Base-by-base conservation (phyloP, 768 basidiomycete species). In the Suillus luteus region DNA sequence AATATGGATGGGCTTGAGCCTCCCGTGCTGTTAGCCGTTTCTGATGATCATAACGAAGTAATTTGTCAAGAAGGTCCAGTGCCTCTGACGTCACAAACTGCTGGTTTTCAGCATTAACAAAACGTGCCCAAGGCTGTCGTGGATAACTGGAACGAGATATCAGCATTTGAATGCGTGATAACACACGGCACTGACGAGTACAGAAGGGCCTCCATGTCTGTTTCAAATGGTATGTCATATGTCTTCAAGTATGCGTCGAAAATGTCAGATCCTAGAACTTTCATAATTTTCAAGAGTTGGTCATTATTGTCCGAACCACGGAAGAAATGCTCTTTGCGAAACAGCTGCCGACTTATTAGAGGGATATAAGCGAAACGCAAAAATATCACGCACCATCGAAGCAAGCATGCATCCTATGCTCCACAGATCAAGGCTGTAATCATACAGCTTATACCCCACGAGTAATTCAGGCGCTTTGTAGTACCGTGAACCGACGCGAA, bases 381-480 rank as follows among this genome's bases (percentile, higher is more conserved):
- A 1, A 57, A 24, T 43, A 7, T n/a, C 33, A 71, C 84, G 65
- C 61, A 89, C 88, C 87, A 90, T 90, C 38, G 85, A 83, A 4
- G 88, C 89, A 64, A 88, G 84, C 85, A 89, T 90, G 74, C 89
- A 90, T 19, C 89, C 89, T 62, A 88, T 76, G 73, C 85, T 86
- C 89, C 89, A 91, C 76, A 91, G 82, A 67, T 90, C 88, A 44
- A 90, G 78, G 67, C 83, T 85, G 70, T 89, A 89, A 73, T 90
- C 88, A 70, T 90, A 90, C 63, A 82, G 81, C 68, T 88, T 88
- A 78, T 85, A 89, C 66, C 88, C 86, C 64, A 90, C 87, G 52
- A 90, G 77, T 46, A 90, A 73, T 70, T 91, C 89, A 5, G 89
- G 89, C 8, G 86, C 87, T 72, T 91, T 90, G 81, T 87, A 91